Conservation (phyloP, 345 rosid species). For the Mallotus nudiflorus region DNA sequence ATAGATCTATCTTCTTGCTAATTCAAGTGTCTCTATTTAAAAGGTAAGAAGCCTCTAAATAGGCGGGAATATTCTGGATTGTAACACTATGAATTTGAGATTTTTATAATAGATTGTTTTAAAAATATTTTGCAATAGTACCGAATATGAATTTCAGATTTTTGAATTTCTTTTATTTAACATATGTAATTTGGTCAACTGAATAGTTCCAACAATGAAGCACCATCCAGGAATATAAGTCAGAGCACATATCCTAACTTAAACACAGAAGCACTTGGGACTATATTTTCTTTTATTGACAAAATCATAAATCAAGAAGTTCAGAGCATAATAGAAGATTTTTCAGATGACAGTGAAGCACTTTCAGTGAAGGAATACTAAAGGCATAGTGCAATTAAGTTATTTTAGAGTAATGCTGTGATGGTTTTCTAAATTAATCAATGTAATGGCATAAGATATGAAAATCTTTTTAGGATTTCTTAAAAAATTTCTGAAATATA, state of each 20-base stretch:
- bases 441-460: not conserved
- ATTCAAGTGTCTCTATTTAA: no score
- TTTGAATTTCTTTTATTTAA: no score
- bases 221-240: constrained; percentile 22
- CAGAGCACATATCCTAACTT: constrained; percentile 35
- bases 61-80: no score
- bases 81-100: no score
- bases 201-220: constrained; percentile 25
- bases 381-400: not conserved
- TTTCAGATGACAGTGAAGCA: constrained; percentile 61
- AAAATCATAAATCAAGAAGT: constrained; percentile 26
- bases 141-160: no score
- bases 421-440: not conserved
- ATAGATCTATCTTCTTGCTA: no score
- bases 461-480: not conserved
- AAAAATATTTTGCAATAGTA: no score
- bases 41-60: no score
- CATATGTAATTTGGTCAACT: constrained; percentile 26
- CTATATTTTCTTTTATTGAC: constrained; percentile 33
- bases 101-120: no score
- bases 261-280: constrained; percentile 39
- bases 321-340: constrained; percentile 39
- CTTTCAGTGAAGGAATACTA: not conserved
- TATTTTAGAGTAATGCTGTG: not conserved
- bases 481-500: not conserved